Percentiles rank a stretch among this genome's conserved stretches.
Conservation (phyloP, 805 yeast genomes). For the Pichia membranifaciens region DNA sequence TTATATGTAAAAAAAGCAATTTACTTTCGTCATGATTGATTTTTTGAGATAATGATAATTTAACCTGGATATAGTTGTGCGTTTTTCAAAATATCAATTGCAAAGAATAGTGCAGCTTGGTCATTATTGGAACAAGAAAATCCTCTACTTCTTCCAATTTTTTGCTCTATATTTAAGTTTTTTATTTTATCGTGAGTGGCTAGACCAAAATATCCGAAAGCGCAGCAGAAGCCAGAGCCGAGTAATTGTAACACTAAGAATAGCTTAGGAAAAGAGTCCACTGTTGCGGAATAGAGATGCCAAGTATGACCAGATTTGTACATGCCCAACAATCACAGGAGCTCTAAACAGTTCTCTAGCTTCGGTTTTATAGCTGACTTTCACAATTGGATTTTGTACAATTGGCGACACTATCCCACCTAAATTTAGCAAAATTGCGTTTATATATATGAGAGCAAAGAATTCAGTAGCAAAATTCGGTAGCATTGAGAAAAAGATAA, state of each 20-base stretch:
- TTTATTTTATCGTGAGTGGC: too few species aligned
- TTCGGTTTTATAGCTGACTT: not conserved
- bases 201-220: too few species aligned
- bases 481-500: not conserved
- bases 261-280: not conserved
- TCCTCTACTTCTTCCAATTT: too few species aligned
- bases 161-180: too few species aligned
- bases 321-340: not conserved
- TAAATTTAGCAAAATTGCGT: not conserved
- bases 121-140: too few species aligned
- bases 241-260: not conserved
- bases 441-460: not conserved
- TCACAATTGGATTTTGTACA: not conserved
- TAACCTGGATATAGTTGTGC: too few species aligned
- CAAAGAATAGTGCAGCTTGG: too few species aligned
- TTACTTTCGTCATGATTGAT: too few species aligned
- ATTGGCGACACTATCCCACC: not conserved
- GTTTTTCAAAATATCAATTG: too few species aligned
- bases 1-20: too few species aligned
- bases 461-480: not conserved
- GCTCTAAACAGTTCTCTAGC: not conserved
- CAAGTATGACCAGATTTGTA: too few species aligned
- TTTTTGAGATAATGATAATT: too few species aligned
- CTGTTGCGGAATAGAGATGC: not conserved
- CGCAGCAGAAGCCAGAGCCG: not conserved